Evolutionary conservation across 1,284 basidiomycete species (phyloP).

Genomic region (Bjerkandera adusta): DNA sequence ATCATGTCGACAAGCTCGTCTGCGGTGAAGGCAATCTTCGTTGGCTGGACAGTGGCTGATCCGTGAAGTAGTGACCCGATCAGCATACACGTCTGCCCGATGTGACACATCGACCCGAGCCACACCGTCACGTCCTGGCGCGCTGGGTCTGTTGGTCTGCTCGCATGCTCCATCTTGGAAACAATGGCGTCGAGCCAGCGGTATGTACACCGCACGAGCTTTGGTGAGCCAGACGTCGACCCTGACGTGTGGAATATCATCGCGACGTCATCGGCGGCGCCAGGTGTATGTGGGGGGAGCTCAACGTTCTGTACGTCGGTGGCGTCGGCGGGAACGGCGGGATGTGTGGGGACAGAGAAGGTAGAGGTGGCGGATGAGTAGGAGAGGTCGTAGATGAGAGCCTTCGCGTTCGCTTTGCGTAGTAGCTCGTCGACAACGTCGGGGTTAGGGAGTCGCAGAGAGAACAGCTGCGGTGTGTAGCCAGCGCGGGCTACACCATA

Average conservation of each 20-base stretch:
- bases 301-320: constrained; percentile 15
- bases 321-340: constrained; percentile 35
- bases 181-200: constrained; percentile 28
- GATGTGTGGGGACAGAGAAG: constrained; percentile 50
- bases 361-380: constrained; percentile 36
- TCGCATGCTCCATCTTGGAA: constrained; percentile 22
- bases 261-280: constrained; percentile 39
- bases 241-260: constrained; percentile 76
- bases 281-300: constrained; percentile 19
- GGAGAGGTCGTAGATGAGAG: constrained; percentile 57
- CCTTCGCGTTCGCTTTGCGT: constrained; percentile 50
- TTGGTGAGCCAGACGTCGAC: constrained; percentile 52
- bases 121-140: constrained; percentile 56
- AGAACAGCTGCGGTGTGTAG: constrained; percentile 70
- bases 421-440: constrained; percentile 65
- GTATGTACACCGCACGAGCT: constrained; percentile 29
- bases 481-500: constrained; percentile 70
- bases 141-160: constrained; percentile 18
- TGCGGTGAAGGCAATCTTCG: constrained; percentile 28
- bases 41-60: constrained; percentile 32
- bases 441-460: constrained; percentile 66
- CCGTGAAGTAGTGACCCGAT: constrained; percentile 31
- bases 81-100: constrained; percentile 31
- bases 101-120: constrained; percentile 34
- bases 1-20: constrained; percentile 29